phyloP scores from a whole-genome alignment of 352 stramenopile genomes.

The Globisporangium alternatum region DNA sequence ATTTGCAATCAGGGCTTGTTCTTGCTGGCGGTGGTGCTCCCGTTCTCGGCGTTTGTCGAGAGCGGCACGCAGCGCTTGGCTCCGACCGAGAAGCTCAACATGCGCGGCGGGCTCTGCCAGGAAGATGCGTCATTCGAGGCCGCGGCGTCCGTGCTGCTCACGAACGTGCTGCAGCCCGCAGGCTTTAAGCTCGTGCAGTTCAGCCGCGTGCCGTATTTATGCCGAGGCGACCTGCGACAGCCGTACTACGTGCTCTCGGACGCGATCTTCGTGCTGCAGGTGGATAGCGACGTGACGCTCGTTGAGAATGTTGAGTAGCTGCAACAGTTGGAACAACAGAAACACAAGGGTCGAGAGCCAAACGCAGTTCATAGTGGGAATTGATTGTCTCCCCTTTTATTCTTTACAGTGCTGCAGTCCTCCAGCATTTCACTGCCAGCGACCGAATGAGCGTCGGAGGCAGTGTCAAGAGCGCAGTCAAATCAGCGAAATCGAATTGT shows the following conservation, averaged over 20 bases:
- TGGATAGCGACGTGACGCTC: slow-evolving; percentile 26
- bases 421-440: no score
- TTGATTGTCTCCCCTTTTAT: no score
- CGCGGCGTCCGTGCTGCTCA: slow-evolving; percentile 51
- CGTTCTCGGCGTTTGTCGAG: slow-evolving; percentile 82
- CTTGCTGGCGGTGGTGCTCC: slow-evolving; percentile 73
- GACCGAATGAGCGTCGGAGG: background rate
- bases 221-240: slow-evolving; percentile 69
- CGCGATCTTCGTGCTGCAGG: slow-evolving; percentile 77
- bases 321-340: background rate
- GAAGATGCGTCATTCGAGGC: slow-evolving; percentile 69
- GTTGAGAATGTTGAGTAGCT: background rate
- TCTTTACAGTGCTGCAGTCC: no score
- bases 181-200: slow-evolving; percentile 81
- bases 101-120: slow-evolving; percentile 58
- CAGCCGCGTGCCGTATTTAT: slow-evolving; percentile 82
- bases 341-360: background rate
- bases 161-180: slow-evolving; percentile 62
- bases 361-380: background rate
- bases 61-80: slow-evolving; percentile 59
- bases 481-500: background rate
- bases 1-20: slow-evolving; percentile 52
- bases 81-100: slow-evolving; percentile 62
- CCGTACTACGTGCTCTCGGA: slow-evolving; percentile 86
- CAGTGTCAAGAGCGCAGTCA: background rate